phyloP scores from a whole-genome alignment of 2,329 filamentous ascomycete genomes.

The Penicillium sp. region DNA sequence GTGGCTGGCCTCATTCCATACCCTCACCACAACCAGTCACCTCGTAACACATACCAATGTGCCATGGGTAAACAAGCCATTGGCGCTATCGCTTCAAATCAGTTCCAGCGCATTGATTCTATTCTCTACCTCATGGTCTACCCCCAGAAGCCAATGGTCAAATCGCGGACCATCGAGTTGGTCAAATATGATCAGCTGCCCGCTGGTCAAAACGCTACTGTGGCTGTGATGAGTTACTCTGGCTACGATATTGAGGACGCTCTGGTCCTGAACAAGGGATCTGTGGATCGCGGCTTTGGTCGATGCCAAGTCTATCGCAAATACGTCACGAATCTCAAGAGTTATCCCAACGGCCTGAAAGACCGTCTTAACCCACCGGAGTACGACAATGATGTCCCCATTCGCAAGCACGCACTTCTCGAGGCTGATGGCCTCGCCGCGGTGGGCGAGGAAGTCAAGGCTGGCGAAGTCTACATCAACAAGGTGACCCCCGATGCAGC shows the following conservation, averaged over 20 bases:
- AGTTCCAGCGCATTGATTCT: slow-evolving; percentile 95
- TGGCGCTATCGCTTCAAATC: slow-evolving; percentile 95
- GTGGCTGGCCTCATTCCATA: slow-evolving; percentile 97
- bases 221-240: slow-evolving; percentile 99
- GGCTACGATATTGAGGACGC: slow-evolving; percentile 99
- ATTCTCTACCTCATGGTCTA: slow-evolving; percentile 96
- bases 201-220: slow-evolving; percentile 93
- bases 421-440: slow-evolving; percentile 86
- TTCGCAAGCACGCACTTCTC: slow-evolving; percentile 71
- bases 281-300: slow-evolving; percentile 90
- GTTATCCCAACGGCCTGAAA: slow-evolving; percentile 77
- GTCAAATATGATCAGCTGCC: slow-evolving; percentile 97
- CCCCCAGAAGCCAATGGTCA: slow-evolving; percentile 95
- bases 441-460: slow-evolving; percentile 76
- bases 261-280: slow-evolving; percentile 93
- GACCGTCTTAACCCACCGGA: slow-evolving; percentile 65
- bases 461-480: slow-evolving; percentile 85
- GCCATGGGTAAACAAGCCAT: slow-evolving; percentile 99
- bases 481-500: slow-evolving; percentile 84
- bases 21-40: slow-evolving; percentile 98
- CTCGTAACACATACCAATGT: slow-evolving; percentile 97
- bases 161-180: slow-evolving; percentile 93
- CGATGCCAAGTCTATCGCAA: slow-evolving; percentile 98
- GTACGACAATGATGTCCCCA: slow-evolving; percentile 61
- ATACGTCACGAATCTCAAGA: slow-evolving; percentile 80